Evolutionary conservation across 352 stramenopile genomes (phyloP).

Genomic region (Pilasporangium apinafurcum): DNA sequence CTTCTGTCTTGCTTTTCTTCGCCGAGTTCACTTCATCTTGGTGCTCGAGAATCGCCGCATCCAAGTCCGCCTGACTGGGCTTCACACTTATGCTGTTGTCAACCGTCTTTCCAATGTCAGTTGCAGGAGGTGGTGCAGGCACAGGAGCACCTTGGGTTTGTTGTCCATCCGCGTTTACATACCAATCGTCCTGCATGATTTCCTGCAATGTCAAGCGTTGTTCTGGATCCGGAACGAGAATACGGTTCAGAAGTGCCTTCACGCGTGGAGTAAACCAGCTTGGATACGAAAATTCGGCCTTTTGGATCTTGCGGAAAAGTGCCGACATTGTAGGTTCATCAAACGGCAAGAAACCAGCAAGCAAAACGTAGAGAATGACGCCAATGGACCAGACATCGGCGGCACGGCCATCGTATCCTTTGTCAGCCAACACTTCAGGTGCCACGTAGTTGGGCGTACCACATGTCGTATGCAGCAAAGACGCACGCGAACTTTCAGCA

Average conservation of each 20-base stretch:
- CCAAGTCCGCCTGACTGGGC: conserved; percentile 77
- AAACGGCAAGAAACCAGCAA: conserved; percentile 92
- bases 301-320: conserved; percentile 97
- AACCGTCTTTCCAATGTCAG: neutral
- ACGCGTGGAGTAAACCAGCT: conserved; percentile 88
- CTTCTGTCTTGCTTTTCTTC: conserved; percentile 64
- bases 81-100: conserved; percentile 61
- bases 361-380: conserved; percentile 97
- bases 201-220: conserved; percentile 81
- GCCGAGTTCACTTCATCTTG: conserved; percentile 61
- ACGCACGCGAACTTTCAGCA: conserved; percentile 78
- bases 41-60: conserved; percentile 78
- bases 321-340: conserved; percentile 94
- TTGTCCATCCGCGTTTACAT: conserved; percentile 40
- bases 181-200: conserved; percentile 91
- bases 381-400: conserved; percentile 97
- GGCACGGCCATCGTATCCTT: conserved; percentile 91
- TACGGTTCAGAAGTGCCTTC: conserved; percentile 87
- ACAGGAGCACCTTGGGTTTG: conserved; percentile 9
- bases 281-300: conserved; percentile 93
- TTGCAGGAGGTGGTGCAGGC: neutral
- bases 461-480: conserved; percentile 94
- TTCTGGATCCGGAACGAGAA: conserved; percentile 91
- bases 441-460: conserved; percentile 97
- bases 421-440: conserved; percentile 90